Conservation (phyloP, 257 asterid genomes). For the Solanum virginianum region DNA sequence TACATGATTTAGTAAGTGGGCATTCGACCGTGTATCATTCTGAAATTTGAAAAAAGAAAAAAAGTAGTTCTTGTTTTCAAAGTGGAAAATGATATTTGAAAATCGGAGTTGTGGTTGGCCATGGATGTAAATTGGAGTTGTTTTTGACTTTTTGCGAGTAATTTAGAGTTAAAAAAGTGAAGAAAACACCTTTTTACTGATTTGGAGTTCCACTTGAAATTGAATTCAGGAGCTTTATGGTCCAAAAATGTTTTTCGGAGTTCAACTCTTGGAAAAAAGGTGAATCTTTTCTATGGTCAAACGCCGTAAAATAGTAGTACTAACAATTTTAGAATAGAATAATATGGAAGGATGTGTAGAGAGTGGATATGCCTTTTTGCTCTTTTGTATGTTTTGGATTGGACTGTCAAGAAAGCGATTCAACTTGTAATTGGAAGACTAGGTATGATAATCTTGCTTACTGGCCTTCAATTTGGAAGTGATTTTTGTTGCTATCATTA, state of each 20-base stretch:
- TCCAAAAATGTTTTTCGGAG: neutral
- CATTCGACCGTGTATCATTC: neutral
- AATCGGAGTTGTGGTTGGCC: too few relatives aligned
- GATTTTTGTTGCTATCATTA: constrained; percentile 3
- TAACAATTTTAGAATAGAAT: neutral
- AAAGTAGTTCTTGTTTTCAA: neutral
- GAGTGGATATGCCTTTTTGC: constrained; percentile 23
- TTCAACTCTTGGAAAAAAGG: neutral
- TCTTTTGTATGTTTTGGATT: constrained; percentile 30
- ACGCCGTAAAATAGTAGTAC: too few relatives aligned
- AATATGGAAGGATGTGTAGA: constrained; percentile 9
- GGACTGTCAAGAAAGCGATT: constrained; percentile 62
- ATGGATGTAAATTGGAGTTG: too few relatives aligned
- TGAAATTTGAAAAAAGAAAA: neutral
- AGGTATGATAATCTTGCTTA: constrained; percentile 73
- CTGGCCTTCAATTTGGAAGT: constrained; percentile 76
- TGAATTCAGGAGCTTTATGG: neutral
- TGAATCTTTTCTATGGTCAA: too few relatives aligned
- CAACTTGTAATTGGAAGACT: constrained; percentile 86
- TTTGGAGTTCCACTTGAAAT: too few relatives aligned
- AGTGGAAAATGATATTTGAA: neutral
- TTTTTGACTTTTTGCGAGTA: too few relatives aligned
- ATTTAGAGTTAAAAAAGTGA: too few relatives aligned
- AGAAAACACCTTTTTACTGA: too few relatives aligned
- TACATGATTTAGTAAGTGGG: neutral